These are phyloP conservation scores for Diaporthe sp. DNA, from an alignment of 2,329 filamentous ascomycete species.

Conservation along the genomic window DNA sequence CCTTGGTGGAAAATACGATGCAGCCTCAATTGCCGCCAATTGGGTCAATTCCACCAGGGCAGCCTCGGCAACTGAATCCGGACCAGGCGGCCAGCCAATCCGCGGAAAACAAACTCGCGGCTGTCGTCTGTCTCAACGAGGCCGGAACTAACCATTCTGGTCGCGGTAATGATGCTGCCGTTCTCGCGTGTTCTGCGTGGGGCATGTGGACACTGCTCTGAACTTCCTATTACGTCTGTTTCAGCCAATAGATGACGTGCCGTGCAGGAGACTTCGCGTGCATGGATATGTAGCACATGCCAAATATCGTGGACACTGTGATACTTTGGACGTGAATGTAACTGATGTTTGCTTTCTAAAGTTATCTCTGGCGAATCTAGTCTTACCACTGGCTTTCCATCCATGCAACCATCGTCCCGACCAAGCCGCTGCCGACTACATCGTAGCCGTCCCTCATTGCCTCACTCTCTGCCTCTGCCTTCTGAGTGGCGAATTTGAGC, in stretches of 20 bases:
- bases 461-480: constrained; percentile 48
- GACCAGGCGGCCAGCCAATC: not conserved
- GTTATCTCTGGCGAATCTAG: not conserved
- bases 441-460: constrained; percentile 51
- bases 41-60: not conserved
- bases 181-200: not conserved
- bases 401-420: constrained; percentile 52
- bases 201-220: not conserved
- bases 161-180: constrained; percentile 18
- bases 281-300: not conserved
- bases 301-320: not conserved
- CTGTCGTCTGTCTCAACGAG: not conserved
- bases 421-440: constrained; percentile 53
- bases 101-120: not conserved
- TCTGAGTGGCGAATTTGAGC: constrained; percentile 53
- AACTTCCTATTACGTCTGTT: constrained; percentile 3
- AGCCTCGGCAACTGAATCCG: not conserved
- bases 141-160: constrained; percentile 17
- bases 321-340: too few species aligned
- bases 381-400: constrained; percentile 43
- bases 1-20: constrained; percentile 24
- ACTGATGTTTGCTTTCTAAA: not conserved
- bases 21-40: constrained; percentile 24
- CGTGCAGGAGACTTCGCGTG: not conserved
- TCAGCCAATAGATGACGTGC: constrained; percentile 6